Base-by-base conservation (phyloP, 306 rosid species). In the Vicia villosa region DNA sequence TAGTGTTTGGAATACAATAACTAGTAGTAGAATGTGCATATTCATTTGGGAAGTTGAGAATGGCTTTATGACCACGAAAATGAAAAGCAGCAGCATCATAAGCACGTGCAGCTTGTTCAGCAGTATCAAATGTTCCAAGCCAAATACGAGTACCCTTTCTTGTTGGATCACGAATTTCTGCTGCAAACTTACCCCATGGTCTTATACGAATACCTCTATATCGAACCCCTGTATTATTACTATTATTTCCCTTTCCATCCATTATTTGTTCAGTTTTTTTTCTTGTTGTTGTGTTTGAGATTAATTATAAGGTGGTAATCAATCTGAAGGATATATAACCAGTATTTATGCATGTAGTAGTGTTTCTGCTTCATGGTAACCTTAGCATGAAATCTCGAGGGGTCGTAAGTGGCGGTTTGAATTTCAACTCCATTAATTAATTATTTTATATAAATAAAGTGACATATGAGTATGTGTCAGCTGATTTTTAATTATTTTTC, bases 151-250 rank as follows among this genome's bases (percentile, higher is more conserved):
- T 83, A 3, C 98, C 95, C 30, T 88, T 92, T 43, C 95, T 77
- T 4, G 90, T 78, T 0, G 96, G 96, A 59, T 92, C 98, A 15
- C 98, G 91, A 56, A 89, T 92, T 67, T 92, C 98, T 0, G 98
- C 98, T 0, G 96, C 98, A 59, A 78, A 88, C 63, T 92, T 92
- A 0, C 96, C 98, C 98, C 96, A 92, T 4, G 96, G 98, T 68
- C 98, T 80, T 41, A 83, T 72, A 8, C 98, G 75, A 20, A 92
- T 85, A 17, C 98, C 98, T 69, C 96, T 59, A 43, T 85, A 92
- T 15, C 81, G 64, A 10, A 17, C 60, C 54, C 1, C 21, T n/a
- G n/a, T n/a, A n/a, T n/a, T n/a, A n/a, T n/a, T n/a, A 7, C 24
- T 26, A 5, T 13, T 26, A 13, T 52, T 71, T 37, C 68, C 30